Evolutionary conservation across 805 yeast genomes (phyloP), one percentile per base, ranked within the genome.

Genomic region (Candida tibetensis): DNA sequence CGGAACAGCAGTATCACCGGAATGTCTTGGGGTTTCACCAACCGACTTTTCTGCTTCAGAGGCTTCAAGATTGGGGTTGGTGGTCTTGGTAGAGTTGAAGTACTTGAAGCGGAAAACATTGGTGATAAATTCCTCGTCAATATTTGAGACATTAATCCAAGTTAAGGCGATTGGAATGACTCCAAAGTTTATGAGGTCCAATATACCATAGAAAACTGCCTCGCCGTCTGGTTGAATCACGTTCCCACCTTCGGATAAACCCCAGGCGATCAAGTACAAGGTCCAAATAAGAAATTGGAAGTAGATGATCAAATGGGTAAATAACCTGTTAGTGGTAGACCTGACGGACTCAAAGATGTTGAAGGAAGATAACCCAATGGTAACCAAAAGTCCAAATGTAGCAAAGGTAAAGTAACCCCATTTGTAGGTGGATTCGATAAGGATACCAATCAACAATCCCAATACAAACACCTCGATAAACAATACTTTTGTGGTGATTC

Each of bases 321-420:
- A 30, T 19, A 19, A 21, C n/a, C 12, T 19, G 8, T 34, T 33
- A 14, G 22, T 29, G 30, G 30, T 15, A 33, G 21, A 32, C 26
- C 26, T 35, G 37, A 36, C 34, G 19, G 42, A 43, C 16, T 39
- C 39, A 13, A 31, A 16, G 21, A 41, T 26, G 36, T 29, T 45
- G n/a, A n/a, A 10, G 3, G 27, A 31, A 31, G 65, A 36, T 49
- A 71, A 68, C 31, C 46, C 53, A 34, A 71, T 55, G 14, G 67
- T 66, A 38, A 66, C 62, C 41, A 76, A 44, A 58, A 69, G 62
- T 26, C 71, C 69, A 41, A 58, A 58, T 28, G 66, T 65, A 21
- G 75, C 79, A 55, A 81, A 76, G 5, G 76, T 70, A 59, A 75
- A 81, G 65, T 76, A 80, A 55, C 86, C 87, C 85, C 85, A 81